These are phyloP conservation scores for Ceratocystiopsis sp. DNA, from an alignment of 2,329 filamentous ascomycete genomes.

Conservation along the genomic window DNA sequence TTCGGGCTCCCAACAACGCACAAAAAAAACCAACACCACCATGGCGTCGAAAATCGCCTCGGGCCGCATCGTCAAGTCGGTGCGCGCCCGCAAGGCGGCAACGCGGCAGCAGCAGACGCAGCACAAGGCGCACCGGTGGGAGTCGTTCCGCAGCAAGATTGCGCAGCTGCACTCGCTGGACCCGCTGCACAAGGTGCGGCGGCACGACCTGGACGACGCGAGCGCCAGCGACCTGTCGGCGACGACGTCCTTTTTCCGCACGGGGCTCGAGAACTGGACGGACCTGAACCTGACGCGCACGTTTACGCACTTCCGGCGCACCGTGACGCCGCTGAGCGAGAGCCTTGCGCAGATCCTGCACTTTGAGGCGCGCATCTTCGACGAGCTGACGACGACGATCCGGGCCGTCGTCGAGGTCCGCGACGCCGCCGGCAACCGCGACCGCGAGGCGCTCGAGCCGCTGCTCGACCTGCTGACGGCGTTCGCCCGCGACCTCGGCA, in stretches of 20 bases:
- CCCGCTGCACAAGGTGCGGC: constrained; percentile 75
- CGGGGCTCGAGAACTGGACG: constrained; percentile 70
- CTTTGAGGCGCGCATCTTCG: constrained; percentile 74
- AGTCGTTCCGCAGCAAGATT: constrained; percentile 81
- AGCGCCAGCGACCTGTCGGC: constrained; percentile 52
- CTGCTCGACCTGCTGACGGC: constrained; percentile 76
- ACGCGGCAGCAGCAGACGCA: constrained; percentile 49
- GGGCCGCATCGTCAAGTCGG: constrained; percentile 51
- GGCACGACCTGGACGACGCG: constrained; percentile 52
- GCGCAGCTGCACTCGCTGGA: constrained; percentile 79
- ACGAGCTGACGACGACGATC: constrained; percentile 58
- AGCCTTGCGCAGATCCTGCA: constrained; percentile 85
- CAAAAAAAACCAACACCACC: constrained; percentile 17
- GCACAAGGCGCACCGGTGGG: constrained; percentile 49
- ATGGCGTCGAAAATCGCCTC: constrained; percentile 43
- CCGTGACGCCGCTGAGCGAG: constrained; percentile 64
- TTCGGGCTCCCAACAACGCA: too few relatives aligned
- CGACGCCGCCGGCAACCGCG: constrained; percentile 21
- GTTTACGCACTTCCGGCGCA: constrained; percentile 61
- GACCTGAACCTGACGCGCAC: constrained; percentile 78
- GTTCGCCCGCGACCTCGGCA: constrained; percentile 85
- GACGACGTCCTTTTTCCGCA: constrained; percentile 73
- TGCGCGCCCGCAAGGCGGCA: constrained; percentile 44
- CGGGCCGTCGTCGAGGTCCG: constrained; percentile 27
- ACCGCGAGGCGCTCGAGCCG: constrained; percentile 69